Evolutionary conservation across 2,329 filamentous ascomycete genomes (phyloP).

Genomic region (Exophiala lecanii-corni): DNA sequence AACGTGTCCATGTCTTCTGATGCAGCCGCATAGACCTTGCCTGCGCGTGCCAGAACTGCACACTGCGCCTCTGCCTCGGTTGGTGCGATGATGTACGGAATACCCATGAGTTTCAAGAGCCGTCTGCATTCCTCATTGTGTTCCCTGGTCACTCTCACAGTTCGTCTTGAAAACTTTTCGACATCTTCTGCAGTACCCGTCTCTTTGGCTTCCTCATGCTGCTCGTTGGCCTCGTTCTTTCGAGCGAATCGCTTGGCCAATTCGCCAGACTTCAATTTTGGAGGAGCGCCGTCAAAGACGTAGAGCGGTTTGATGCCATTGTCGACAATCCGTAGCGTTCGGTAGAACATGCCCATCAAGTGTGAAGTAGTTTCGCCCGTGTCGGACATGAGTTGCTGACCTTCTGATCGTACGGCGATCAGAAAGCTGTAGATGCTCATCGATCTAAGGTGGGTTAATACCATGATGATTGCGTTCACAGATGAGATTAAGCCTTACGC

Average conservation of each 20-base stretch:
- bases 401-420: slow-evolving; percentile 92
- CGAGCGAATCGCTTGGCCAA: slow-evolving; percentile 92
- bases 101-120: slow-evolving; percentile 88
- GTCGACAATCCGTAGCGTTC: slow-evolving; percentile 94
- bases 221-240: slow-evolving; percentile 86
- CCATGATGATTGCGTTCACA: slow-evolving; percentile 19
- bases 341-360: slow-evolving; percentile 99
- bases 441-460: slow-evolving; percentile 51
- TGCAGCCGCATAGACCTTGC: slow-evolving; percentile 94
- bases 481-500: slow-evolving; percentile 36
- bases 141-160: slow-evolving; percentile 90
- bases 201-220: slow-evolving; percentile 92
- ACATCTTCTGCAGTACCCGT: slow-evolving; percentile 96
- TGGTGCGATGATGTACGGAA: slow-evolving; percentile 90
- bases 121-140: slow-evolving; percentile 94
- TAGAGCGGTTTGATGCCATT: slow-evolving; percentile 98
- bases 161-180: slow-evolving; percentile 92
- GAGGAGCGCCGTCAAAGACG: slow-evolving; percentile 94
- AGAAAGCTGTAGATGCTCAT: slow-evolving; percentile 99
- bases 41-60: slow-evolving; percentile 77
- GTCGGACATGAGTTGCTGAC: slow-evolving; percentile 93
- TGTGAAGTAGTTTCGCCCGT: slow-evolving; percentile 95
- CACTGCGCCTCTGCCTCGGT: slow-evolving; percentile 98
- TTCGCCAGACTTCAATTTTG: slow-evolving; percentile 96
- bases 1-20: slow-evolving; percentile 99